Evolutionary conservation across 2,329 filamentous ascomycete species (phyloP), one percentile per base, ranked within the genome.

Genomic region (Neopestalotiopsis sp.): DNA sequence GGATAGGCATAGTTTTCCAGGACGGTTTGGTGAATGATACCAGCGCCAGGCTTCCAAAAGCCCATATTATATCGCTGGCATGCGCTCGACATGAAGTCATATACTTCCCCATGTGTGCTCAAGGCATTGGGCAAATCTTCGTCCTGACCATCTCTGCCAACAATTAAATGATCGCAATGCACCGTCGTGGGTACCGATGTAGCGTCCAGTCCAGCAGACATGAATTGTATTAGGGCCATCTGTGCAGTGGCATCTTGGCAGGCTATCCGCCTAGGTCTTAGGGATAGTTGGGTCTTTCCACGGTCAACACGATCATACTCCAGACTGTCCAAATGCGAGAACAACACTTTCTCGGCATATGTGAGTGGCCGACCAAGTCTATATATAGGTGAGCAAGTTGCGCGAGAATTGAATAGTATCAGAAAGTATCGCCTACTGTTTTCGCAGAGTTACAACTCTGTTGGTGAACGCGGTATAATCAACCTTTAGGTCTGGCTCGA

Each of bases 241-340:
- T 99, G 96, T 5, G 96, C 96, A 34, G 94, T 97, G 14, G 96
- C 96, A 85, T 99, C 96, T 83, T 99, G 96, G 96, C 99, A 99
- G 73, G 97, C 97, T 74, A 98, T 96, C 66, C 96, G 90, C 81
- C 98, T 96, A 24, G 96, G 96, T 82, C 97, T 97, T 81, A 99
- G 92, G 85, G 97, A 97, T 82, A 99, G 87, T 79, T 97, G 98
- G 64, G 94, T 95, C 78, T 90, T 90, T 73, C 95, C 95, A 57
- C 96, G 90, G 71, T 99, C 92, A 76, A 92, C 88, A 65, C 89
- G 89, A 73, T 95, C 95, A 87, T 97, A 94, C 82, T 97, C 95
- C 6, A 91, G 89, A 77, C 94, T 93, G 82, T 95, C 92, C 72
- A 99, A 86, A 83, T 99, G 96, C 76, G 95, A 94, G 85, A 98